Conservation (phyloP, 2,329 filamentous ascomycete genomes). For the Bipolaris gigantea region DNA sequence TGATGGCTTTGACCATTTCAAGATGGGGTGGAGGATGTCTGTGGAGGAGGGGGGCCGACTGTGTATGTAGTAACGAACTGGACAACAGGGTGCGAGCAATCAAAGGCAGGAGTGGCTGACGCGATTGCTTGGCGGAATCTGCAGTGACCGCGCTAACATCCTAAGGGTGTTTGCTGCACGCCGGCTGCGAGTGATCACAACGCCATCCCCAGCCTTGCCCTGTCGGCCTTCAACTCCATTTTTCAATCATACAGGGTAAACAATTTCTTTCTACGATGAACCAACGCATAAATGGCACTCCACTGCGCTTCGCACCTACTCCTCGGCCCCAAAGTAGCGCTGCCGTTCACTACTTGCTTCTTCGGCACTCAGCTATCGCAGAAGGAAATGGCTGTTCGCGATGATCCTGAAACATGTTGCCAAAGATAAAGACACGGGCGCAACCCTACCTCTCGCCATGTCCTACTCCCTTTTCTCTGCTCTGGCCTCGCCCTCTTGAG, state of each 20-base stretch:
- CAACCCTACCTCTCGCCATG: background rate
- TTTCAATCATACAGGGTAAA: background rate
- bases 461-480: background rate
- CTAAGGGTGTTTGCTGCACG: background rate
- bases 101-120: slow-evolving; percentile 2
- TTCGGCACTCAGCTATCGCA: background rate
- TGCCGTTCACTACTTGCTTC: slow-evolving; percentile 1
- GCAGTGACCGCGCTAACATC: slow-evolving; percentile 2
- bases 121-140: slow-evolving; percentile 22
- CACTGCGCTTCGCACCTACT: background rate
- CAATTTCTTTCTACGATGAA: background rate
- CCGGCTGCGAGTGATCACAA: background rate
- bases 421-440: background rate
- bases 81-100: slow-evolving; percentile 32
- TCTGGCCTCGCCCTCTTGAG: background rate
- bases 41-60: slow-evolving; percentile 13
- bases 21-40: slow-evolving; percentile 1
- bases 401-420: background rate
- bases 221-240: background rate
- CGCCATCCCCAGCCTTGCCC: background rate
- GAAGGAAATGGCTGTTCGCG: background rate
- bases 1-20: slow-evolving; percentile 61
- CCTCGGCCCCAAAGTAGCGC: background rate
- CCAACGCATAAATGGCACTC: background rate
- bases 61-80: slow-evolving; percentile 5